phyloP scores from a whole-genome alignment of 345 rosid species.

The Citrus hindsii region DNA sequence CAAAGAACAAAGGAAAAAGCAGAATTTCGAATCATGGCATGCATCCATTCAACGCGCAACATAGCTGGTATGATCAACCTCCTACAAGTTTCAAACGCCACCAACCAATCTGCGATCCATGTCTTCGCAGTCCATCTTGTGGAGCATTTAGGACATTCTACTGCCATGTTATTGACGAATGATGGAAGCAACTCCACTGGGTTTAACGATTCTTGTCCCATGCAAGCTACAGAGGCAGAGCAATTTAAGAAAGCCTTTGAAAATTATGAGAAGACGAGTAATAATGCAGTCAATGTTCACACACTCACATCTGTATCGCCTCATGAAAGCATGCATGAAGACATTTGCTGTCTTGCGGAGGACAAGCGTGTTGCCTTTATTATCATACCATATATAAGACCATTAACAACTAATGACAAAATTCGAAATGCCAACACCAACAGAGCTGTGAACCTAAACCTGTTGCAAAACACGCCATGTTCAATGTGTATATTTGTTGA shows the following conservation, averaged over 20 bases:
- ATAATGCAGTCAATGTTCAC: constrained; percentile 21
- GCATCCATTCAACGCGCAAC: constrained; percentile 33
- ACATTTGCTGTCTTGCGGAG: constrained; percentile 53
- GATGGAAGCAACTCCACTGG: constrained; percentile 21
- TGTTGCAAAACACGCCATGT: constrained; percentile 54
- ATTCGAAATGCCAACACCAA: constrained; percentile 13
- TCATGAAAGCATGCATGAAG: constrained; percentile 56
- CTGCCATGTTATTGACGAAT: constrained; percentile 59
- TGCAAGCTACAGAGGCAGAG: constrained; percentile 28
- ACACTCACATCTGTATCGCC: constrained; percentile 55
- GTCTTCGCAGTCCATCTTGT: constrained; percentile 51
- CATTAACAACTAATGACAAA: constrained; percentile 25
- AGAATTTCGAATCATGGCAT: constrained; percentile 36
- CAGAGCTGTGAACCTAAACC: constrained; percentile 41
- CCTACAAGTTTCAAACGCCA: constrained; percentile 40
- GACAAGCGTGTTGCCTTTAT: constrained; percentile 50
- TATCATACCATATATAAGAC: constrained; percentile 57
- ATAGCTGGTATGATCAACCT: constrained; percentile 40
- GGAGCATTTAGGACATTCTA: constrained; percentile 43
- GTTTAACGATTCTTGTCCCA: background rate
- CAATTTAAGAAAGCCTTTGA: constrained; percentile 33
- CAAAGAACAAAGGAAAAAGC: constrained; percentile 27
- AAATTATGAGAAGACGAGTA: constrained; percentile 23
- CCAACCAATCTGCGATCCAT: constrained; percentile 31
- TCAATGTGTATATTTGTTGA: constrained; percentile 65